phyloP scores from a whole-genome alignment of 805 yeast species.

The Peterozyma xylosa region DNA sequence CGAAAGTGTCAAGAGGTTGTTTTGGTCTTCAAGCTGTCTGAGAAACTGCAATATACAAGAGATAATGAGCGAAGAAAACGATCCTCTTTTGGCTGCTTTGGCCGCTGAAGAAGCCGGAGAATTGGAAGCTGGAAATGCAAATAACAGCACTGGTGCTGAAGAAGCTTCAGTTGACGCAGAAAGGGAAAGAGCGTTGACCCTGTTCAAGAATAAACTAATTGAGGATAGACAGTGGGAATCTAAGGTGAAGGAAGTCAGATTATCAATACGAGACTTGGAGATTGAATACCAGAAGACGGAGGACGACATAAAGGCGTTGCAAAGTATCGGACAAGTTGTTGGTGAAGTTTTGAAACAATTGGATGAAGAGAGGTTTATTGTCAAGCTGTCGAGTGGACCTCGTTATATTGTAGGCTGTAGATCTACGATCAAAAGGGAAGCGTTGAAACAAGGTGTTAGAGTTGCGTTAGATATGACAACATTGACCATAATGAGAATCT shows the following conservation, averaged over 20 bases:
- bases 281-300: constrained; percentile 87
- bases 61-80: constrained; percentile 55
- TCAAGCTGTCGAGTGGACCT: constrained; percentile 95
- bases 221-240: constrained; percentile 96
- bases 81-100: constrained; percentile 70
- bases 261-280: constrained; percentile 77
- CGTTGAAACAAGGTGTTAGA: constrained; percentile 86
- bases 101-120: constrained; percentile 23
- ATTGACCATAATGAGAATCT: constrained; percentile 90
- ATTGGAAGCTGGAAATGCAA: constrained; percentile 7
- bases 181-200: constrained; percentile 68
- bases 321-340: constrained; percentile 93
- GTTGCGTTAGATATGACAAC: constrained; percentile 98
- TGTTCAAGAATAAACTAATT: constrained; percentile 75
- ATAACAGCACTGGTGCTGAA: constrained; percentile 8
- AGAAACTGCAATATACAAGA: background rate
- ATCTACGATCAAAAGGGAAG: constrained; percentile 78
- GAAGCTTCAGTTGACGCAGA: constrained; percentile 29
- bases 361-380: constrained; percentile 91
- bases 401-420: constrained; percentile 97
- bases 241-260: constrained; percentile 73
- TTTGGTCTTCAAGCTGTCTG: too few species aligned
- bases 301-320: constrained; percentile 93
- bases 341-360: constrained; percentile 95
- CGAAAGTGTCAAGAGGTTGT: too few species aligned